Evolutionary conservation across 2,329 filamentous ascomycete genomes (phyloP).

Genomic region (Dactylellina sp.): DNA sequence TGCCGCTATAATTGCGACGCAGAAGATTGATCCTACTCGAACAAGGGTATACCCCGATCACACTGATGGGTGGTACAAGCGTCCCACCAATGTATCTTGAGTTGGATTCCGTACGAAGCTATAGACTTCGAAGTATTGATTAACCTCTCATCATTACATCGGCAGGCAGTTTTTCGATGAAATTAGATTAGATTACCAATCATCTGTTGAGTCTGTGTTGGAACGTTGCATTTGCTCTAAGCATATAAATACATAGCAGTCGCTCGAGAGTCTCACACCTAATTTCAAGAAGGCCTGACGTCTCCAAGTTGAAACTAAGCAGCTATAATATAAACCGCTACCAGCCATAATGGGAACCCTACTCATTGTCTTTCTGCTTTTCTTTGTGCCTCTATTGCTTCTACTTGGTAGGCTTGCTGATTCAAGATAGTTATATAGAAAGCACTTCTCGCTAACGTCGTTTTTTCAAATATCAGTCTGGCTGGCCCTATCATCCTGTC

Average conservation of each 20-base stretch:
- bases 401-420: conserved; percentile 60
- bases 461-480: conserved; percentile 60
- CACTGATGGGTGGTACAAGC: background rate
- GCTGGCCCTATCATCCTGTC: conserved; percentile 62
- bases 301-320: too few relatives aligned
- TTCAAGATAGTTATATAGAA: too few relatives aligned
- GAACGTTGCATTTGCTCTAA: conserved; percentile 7
- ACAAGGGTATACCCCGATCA: background rate
- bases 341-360: conserved; percentile 57
- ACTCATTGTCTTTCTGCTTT: conserved; percentile 58
- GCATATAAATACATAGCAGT: too few relatives aligned
- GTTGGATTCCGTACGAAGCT: too few relatives aligned
- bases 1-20: background rate
- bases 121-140: too few relatives aligned
- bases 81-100: background rate
- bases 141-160: background rate
- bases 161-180: background rate
- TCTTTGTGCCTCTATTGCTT: conserved; percentile 58
- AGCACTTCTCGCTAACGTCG: too few relatives aligned
- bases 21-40: background rate
- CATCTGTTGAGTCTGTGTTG: background rate
- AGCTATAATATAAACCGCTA: too few relatives aligned
- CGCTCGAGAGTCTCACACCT: too few relatives aligned
- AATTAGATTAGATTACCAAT: conserved; percentile 1
- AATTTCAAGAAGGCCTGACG: too few relatives aligned